A percentile compares a stretch with the other conserved stretches of the same genome.
Conservation (phyloP, 257 asterid genomes). For the Sherardia arvensis region DNA sequence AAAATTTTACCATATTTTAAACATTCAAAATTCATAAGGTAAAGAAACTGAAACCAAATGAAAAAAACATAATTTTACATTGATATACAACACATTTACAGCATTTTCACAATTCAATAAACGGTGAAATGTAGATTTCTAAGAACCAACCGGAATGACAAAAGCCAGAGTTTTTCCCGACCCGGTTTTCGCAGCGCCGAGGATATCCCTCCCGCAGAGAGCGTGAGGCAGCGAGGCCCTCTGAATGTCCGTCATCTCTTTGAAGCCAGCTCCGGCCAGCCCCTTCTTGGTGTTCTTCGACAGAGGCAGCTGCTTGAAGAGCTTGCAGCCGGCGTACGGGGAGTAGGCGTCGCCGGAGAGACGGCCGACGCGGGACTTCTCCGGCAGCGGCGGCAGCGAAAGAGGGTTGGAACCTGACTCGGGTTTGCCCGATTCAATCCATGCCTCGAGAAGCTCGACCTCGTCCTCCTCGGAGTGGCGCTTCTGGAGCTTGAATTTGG, state of each 20-base stretch:
- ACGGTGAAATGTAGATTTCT: background rate
- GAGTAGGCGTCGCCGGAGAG: slow-evolving; percentile 60
- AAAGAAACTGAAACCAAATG: background rate
- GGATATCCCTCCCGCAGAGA: slow-evolving; percentile 79
- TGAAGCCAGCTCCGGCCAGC: slow-evolving; percentile 29
- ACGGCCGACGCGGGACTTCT: slow-evolving; percentile 48
- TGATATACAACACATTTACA: background rate
- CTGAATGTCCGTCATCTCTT: slow-evolving; percentile 79
- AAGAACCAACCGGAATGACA: slow-evolving; percentile 63
- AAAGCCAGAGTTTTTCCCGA: slow-evolving; percentile 95
- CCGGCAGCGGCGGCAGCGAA: slow-evolving; percentile 40
- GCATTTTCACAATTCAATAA: background rate
- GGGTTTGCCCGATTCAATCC: slow-evolving; percentile 66
- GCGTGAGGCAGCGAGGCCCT: slow-evolving; percentile 93
- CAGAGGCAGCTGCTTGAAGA: slow-evolving; percentile 57
- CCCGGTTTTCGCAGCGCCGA: slow-evolving; percentile 98
- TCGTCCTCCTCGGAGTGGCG: slow-evolving; percentile 52
- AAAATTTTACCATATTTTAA: too few species aligned
- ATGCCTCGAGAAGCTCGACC: slow-evolving; percentile 62
- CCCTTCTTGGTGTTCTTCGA: slow-evolving; percentile 87
- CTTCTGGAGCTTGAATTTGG: slow-evolving; percentile 34
- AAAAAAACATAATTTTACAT: too few species aligned
- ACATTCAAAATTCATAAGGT: too few species aligned
- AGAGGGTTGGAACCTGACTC: slow-evolving; percentile 72
- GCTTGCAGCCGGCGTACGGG: slow-evolving; percentile 52